Conservation (phyloP, 169 alveolate species). For the Plasmodium berghei region DNA sequence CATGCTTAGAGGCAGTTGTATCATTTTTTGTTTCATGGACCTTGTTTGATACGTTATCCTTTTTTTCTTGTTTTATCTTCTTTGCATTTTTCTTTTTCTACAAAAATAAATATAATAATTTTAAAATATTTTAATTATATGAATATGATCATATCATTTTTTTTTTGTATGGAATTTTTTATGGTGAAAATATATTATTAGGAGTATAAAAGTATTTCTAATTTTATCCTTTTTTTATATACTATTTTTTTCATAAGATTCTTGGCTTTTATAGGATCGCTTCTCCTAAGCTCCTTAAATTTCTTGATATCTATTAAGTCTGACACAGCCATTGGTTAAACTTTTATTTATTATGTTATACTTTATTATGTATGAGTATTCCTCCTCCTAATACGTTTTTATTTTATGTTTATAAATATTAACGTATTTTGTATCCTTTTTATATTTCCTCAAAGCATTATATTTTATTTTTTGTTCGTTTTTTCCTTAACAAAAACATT, state of each 20-base stretch:
- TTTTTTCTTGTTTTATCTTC: conserved; percentile 42
- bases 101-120: neutral
- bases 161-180: too few species aligned
- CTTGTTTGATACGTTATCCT: neutral
- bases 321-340: conserved; percentile 42
- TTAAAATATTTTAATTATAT: too few species aligned
- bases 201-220: conserved; percentile 7
- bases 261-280: conserved; percentile 80
- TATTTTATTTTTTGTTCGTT: neutral
- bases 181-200: neutral
- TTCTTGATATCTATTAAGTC: conserved; percentile 27
- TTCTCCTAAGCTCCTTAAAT: conserved; percentile 80
- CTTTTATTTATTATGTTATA: neutral
- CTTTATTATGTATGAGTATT: neutral
- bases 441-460: too few species aligned
- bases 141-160: too few species aligned
- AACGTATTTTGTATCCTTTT: too few species aligned
- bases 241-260: conserved; percentile 78
- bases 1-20: conserved; percentile 1
- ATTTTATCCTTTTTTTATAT: conserved; percentile 21
- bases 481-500: conserved; percentile 1
- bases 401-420: too few species aligned
- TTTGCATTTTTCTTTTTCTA: conserved; percentile 67
- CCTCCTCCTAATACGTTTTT: too few species aligned
- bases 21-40: neutral